These are phyloP conservation scores for Phalaenopsis hybrid DNA, from an alignment of 116 monocot genomes.

Conservation along the genomic window DNA sequence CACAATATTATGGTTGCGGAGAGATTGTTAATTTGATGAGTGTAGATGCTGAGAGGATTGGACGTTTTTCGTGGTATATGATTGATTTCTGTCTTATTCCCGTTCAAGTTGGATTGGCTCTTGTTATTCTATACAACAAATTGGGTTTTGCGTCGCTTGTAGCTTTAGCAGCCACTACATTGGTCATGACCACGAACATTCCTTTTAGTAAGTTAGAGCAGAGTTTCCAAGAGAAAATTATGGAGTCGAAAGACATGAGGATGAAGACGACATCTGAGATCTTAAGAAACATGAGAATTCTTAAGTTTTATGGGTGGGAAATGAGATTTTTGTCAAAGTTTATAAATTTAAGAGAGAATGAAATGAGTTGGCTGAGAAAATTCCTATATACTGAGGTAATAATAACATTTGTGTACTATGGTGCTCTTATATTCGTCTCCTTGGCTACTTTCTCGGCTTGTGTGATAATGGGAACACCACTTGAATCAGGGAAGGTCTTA, in stretches of 20 bases:
- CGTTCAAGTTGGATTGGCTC: conserved; percentile 25
- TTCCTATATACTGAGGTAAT: conserved; percentile 31
- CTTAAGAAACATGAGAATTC: conserved; percentile 55
- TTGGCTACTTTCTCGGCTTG: conserved; percentile 44
- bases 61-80: conserved; percentile 27
- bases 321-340: conserved; percentile 40
- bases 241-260: conserved; percentile 47
- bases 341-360: conserved; percentile 29
- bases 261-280: conserved; percentile 56
- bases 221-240: conserved; percentile 35
- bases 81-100: conserved; percentile 41
- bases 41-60: conserved; percentile 41
- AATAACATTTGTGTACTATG: conserved; percentile 29
- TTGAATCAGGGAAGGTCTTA: conserved; percentile 48
- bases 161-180: conserved; percentile 28
- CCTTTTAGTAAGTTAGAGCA: conserved; percentile 30
- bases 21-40: conserved; percentile 56
- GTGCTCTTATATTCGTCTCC: conserved; percentile 49
- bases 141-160: conserved; percentile 36
- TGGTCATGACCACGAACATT: conserved; percentile 35
- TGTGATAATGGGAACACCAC: conserved; percentile 29
- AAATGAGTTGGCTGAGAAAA: conserved; percentile 47
- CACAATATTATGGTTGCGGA: conserved; percentile 25
- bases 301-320: conserved; percentile 72
- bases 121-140: conserved; percentile 27